Conservation (phyloP, 1,284 basidiomycete species). For the Irpex lacteus region DNA sequence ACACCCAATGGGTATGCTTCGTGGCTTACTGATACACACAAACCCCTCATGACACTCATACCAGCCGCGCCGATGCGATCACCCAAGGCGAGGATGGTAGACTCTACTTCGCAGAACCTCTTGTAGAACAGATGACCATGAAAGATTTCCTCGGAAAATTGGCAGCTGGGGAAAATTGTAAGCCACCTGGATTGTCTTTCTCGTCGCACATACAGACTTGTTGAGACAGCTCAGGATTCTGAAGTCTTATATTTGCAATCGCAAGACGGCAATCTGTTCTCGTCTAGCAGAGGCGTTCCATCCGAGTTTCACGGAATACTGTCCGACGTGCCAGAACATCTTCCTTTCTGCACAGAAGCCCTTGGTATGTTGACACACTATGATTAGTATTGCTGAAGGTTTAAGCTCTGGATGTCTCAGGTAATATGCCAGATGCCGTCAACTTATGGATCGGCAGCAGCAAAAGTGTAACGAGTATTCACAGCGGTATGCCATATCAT, state of each 20-base stretch:
- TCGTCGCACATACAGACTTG: conserved; percentile 15
- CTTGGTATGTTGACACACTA: conserved; percentile 47
- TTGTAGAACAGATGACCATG: conserved; percentile 67
- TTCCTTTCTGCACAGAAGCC: conserved; percentile 75
- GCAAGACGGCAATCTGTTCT: conserved; percentile 86
- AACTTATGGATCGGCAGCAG: conserved; percentile 89
- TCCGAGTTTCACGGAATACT: conserved; percentile 68
- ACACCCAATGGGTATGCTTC: conserved; percentile 79
- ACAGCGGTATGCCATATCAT: conserved; percentile 58
- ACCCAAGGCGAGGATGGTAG: conserved; percentile 50
- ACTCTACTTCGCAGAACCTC: conserved; percentile 79
- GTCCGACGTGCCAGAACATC: conserved; percentile 60
- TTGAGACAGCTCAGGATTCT: not conserved
- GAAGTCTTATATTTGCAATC: conserved; percentile 81
- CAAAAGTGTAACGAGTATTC: conserved; percentile 77
- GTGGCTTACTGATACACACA: not conserved
- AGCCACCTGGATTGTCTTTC: not conserved
- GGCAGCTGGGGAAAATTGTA: conserved; percentile 23
- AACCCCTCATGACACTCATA: not conserved
- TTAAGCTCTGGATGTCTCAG: conserved; percentile 35
- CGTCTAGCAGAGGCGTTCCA: conserved; percentile 32
- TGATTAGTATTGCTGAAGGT: not conserved
- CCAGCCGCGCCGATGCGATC: conserved; percentile 79
- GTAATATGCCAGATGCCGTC: conserved; percentile 75
- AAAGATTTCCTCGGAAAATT: conserved; percentile 50